phyloP scores from a whole-genome alignment of 352 stramenopile genomes.

The Globisporangium irregulare region DNA sequence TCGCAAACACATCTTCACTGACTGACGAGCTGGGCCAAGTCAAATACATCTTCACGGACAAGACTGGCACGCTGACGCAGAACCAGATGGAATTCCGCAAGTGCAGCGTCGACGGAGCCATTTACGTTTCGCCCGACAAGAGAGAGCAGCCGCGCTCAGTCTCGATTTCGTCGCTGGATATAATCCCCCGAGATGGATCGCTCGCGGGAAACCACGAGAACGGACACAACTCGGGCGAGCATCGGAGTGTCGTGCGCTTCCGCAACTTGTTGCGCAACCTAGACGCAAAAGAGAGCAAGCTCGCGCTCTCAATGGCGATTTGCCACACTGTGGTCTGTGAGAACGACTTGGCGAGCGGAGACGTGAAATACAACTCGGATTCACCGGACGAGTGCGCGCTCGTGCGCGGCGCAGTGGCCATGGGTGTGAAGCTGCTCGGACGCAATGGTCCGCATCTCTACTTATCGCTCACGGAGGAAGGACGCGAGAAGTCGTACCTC shows the following conservation, averaged over 20 bases:
- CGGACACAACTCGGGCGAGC: background rate
- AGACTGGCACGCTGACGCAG: constrained; percentile 93
- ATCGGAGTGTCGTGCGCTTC: constrained; percentile 33
- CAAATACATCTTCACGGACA: constrained; percentile 92
- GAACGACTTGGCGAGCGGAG: constrained; percentile 31
- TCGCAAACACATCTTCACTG: constrained; percentile 88
- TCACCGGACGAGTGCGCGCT: constrained; percentile 93
- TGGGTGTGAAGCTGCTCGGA: constrained; percentile 81
- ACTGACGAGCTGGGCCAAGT: constrained; percentile 93
- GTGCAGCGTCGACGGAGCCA: constrained; percentile 87
- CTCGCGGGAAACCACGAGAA: constrained; percentile 7
- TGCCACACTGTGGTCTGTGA: constrained; percentile 88
- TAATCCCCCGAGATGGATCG: constrained; percentile 12
- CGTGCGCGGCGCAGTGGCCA: constrained; percentile 68
- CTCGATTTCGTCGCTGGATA: constrained; percentile 39
- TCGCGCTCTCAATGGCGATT: constrained; percentile 74
- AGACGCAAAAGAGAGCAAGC: constrained; percentile 46
- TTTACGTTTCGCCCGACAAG: constrained; percentile 63
- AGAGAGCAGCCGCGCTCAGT: constrained; percentile 27
- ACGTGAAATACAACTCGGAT: constrained; percentile 85
- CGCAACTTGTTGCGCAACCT: constrained; percentile 46
- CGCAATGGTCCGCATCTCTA: constrained; percentile 49
- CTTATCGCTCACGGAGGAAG: constrained; percentile 63
- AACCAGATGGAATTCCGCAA: constrained; percentile 97
- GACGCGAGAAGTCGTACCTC: constrained; percentile 45